These are phyloP conservation scores for Neonothopanus nambi DNA, from an alignment of 1,284 basidiomycete genomes.

Conservation along the genomic window DNA sequence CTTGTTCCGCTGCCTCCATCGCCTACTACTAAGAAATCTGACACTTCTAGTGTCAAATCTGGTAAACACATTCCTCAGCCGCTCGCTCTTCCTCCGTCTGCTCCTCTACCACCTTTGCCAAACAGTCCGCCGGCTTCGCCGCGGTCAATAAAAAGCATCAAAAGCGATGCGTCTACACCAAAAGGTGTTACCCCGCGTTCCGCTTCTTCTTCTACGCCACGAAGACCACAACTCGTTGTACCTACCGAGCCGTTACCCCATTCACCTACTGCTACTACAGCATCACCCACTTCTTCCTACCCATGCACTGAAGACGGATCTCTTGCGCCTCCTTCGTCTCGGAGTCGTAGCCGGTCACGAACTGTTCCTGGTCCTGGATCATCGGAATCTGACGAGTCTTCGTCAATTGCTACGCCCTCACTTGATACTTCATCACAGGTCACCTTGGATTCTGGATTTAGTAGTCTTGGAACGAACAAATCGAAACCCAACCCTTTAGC, in stretches of 20 bases:
- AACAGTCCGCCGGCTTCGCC: not conserved
- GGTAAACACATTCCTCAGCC: not conserved
- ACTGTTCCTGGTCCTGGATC: not conserved
- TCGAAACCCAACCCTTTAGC: not conserved
- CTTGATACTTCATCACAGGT: constrained; percentile 3
- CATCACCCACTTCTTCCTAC: not conserved
- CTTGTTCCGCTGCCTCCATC: constrained; percentile 4
- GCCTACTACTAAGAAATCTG: not conserved
- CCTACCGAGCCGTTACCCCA: not conserved
- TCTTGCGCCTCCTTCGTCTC: not conserved
- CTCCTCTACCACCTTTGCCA: no score
- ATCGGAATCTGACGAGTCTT: constrained; percentile 6
- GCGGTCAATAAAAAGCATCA: not conserved
- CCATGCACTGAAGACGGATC: not conserved
- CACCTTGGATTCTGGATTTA: constrained; percentile 7
- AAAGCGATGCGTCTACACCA: not conserved
- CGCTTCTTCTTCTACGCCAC: not conserved
- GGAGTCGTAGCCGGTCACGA: not conserved
- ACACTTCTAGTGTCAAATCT: not conserved
- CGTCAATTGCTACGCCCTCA: constrained; percentile 1
- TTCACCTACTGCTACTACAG: not conserved
- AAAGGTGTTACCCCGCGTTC: not conserved
- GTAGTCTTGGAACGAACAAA: not conserved
- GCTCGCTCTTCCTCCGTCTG: not conserved
- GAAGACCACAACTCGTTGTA: not conserved